Evolutionary conservation across 495 filamentous ascomycete species (phyloP).

Genomic region (Daldinia decipiens): DNA sequence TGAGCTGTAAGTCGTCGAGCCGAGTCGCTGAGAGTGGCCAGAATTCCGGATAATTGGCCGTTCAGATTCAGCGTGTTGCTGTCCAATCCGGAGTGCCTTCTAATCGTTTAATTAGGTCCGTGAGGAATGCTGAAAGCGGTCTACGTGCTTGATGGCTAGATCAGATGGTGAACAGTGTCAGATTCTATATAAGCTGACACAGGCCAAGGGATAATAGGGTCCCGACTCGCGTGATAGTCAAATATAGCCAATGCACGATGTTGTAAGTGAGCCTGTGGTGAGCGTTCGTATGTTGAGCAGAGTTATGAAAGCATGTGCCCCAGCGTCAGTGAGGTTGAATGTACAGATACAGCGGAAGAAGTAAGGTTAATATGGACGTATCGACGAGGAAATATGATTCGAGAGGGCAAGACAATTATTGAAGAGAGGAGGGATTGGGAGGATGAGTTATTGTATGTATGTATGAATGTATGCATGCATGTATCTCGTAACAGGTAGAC

Average conservation of each 20-base stretch:
- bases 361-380: slow-evolving; percentile 21
- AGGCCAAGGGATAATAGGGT: slow-evolving; percentile 16
- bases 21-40: slow-evolving; percentile 41
- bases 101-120: slow-evolving; percentile 20
- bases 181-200: slow-evolving; percentile 41
- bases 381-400: slow-evolving; percentile 40
- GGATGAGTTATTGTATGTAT: slow-evolving; percentile 41
- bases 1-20: slow-evolving; percentile 39
- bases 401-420: slow-evolving; percentile 21
- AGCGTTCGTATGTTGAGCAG: slow-evolving; percentile 29
- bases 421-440: slow-evolving; percentile 20
- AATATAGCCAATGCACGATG: slow-evolving; percentile 28
- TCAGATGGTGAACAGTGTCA: slow-evolving; percentile 37
- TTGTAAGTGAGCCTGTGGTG: slow-evolving; percentile 18
- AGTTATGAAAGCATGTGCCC: slow-evolving; percentile 23
- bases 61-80: slow-evolving; percentile 22
- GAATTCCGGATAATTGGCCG: slow-evolving; percentile 43
- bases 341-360: slow-evolving; percentile 35
- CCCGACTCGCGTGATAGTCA: slow-evolving; percentile 35
- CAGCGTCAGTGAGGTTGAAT: slow-evolving; percentile 11
- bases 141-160: slow-evolving; percentile 25
- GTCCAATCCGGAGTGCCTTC: slow-evolving; percentile 29
- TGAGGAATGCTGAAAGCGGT: slow-evolving; percentile 21
- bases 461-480: slow-evolving; percentile 30
- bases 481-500: slow-evolving; percentile 14